These are phyloP conservation scores for Rubia yunnanensis DNA, from an alignment of 257 asterid genomes.

Conservation along the genomic window DNA sequence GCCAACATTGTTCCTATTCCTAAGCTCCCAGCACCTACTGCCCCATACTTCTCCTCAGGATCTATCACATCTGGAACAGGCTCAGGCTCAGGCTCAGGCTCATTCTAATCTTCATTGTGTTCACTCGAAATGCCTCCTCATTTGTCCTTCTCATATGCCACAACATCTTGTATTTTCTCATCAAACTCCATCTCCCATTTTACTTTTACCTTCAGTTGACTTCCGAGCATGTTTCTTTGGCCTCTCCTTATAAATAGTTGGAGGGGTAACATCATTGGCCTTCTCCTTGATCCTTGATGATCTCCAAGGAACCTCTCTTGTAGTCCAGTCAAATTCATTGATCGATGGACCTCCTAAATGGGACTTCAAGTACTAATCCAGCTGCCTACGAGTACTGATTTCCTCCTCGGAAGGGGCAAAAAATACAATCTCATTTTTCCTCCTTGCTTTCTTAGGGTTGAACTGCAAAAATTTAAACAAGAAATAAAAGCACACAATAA, in stretches of 20 bases:
- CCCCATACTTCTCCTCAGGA: background rate
- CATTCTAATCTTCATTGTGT: slow-evolving; percentile 6
- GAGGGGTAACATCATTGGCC: slow-evolving; percentile 49
- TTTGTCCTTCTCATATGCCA: slow-evolving; percentile 23
- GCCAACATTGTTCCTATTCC: no score
- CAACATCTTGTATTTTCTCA: slow-evolving; percentile 30
- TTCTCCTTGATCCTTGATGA: slow-evolving; percentile 86
- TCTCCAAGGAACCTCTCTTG: slow-evolving; percentile 90
- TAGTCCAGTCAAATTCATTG: slow-evolving; percentile 90
- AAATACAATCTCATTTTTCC: slow-evolving; percentile 65
- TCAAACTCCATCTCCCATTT: slow-evolving; percentile 31
- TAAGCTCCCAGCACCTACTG: no score
- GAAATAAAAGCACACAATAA: background rate
- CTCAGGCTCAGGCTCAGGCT: no score
- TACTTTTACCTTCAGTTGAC: slow-evolving; percentile 28
- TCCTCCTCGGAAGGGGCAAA: slow-evolving; percentile 89
- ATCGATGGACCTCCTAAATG: slow-evolving; percentile 60
- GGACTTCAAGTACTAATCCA: slow-evolving; percentile 67
- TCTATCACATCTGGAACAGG: background rate
- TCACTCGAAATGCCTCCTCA: slow-evolving; percentile 15
- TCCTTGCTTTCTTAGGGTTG: slow-evolving; percentile 51
- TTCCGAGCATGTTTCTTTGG: slow-evolving; percentile 55
- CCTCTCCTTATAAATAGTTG: slow-evolving; percentile 46
- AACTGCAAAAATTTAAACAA: slow-evolving; percentile 56
- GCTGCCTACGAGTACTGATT: slow-evolving; percentile 51